Conservation (phyloP, 2,329 filamentous ascomycete species). For the Coniosporium tulheliwenetii region DNA sequence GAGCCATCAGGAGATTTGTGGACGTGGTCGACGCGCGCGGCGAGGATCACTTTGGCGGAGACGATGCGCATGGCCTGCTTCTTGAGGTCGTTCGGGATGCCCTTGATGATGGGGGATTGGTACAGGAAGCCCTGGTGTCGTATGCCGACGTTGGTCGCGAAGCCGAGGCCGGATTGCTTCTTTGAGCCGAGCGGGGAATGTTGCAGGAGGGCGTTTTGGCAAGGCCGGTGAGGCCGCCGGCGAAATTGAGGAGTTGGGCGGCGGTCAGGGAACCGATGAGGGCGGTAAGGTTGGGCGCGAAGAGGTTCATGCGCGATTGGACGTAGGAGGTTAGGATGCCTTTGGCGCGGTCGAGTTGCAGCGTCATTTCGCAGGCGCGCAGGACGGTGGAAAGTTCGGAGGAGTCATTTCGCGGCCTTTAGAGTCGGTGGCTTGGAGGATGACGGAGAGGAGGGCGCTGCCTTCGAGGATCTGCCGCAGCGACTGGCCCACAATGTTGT, state of each 20-base stretch:
- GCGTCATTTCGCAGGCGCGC: slow-evolving; percentile 70
- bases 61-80: slow-evolving; percentile 92
- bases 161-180: slow-evolving; percentile 62
- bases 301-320: slow-evolving; percentile 90
- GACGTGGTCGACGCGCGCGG: slow-evolving; percentile 75
- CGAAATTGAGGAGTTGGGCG: slow-evolving; percentile 89
- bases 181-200: slow-evolving; percentile 83
- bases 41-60: slow-evolving; percentile 83
- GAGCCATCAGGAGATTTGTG: slow-evolving; percentile 70
- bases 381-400: slow-evolving; percentile 60
- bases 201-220: slow-evolving; percentile 92
- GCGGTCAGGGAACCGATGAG: slow-evolving; percentile 86
- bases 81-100: slow-evolving; percentile 73
- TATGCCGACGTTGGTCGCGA: slow-evolving; percentile 84
- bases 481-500: slow-evolving; percentile 62
- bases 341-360: slow-evolving; percentile 80
- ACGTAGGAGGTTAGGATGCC: slow-evolving; percentile 82
- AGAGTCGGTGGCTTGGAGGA: slow-evolving; percentile 83
- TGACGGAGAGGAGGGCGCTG: slow-evolving; percentile 87
- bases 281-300: slow-evolving; percentile 83
- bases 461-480: slow-evolving; percentile 74
- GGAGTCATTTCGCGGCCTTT: slow-evolving; percentile 62
- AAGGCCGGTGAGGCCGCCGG: slow-evolving; percentile 73
- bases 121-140: slow-evolving; percentile 89
- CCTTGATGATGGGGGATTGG: slow-evolving; percentile 75